Conservation (phyloP, 768 basidiomycete species). For the Tricholoma flavovirens region DNA sequence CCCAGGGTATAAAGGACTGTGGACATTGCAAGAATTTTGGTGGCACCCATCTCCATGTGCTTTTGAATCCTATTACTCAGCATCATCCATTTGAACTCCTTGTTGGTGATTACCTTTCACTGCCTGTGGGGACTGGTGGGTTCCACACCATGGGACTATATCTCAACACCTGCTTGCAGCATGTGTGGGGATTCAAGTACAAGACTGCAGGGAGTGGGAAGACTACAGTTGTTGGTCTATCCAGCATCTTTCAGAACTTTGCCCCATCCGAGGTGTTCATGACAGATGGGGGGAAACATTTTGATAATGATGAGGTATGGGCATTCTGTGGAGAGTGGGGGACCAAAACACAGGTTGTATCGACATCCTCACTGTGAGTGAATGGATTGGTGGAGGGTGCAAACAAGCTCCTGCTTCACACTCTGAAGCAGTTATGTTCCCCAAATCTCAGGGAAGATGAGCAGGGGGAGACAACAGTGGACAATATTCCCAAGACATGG, state of each 20-base stretch:
- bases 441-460: too few species aligned
- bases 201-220: slow-evolving; percentile 10
- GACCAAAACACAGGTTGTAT: slow-evolving; percentile 1
- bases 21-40: slow-evolving; percentile 24
- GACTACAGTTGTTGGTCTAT: too few species aligned
- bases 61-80: slow-evolving; percentile 31
- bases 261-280: slow-evolving; percentile 25
- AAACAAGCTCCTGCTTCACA: slow-evolving; percentile 17
- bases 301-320: slow-evolving; percentile 15
- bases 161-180: slow-evolving; percentile 26
- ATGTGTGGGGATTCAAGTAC: slow-evolving; percentile 24
- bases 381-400: slow-evolving; percentile 29
- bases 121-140: slow-evolving; percentile 26
- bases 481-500: too few species aligned
- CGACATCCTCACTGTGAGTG: slow-evolving; percentile 15
- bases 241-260: slow-evolving; percentile 8
- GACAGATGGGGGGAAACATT: slow-evolving; percentile 5
- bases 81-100: slow-evolving; percentile 32
- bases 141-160: slow-evolving; percentile 13
- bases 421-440: too few species aligned
- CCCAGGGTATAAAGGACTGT: slow-evolving; percentile 20
- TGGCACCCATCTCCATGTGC: slow-evolving; percentile 27
- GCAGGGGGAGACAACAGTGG: too few species aligned
- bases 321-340: slow-evolving; percentile 19
- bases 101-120: slow-evolving; percentile 19